Evolutionary conservation across 2,329 filamentous ascomycete species (phyloP), one percentile per base, ranked within the genome.

Genomic region (Fusarium subtropicale): DNA sequence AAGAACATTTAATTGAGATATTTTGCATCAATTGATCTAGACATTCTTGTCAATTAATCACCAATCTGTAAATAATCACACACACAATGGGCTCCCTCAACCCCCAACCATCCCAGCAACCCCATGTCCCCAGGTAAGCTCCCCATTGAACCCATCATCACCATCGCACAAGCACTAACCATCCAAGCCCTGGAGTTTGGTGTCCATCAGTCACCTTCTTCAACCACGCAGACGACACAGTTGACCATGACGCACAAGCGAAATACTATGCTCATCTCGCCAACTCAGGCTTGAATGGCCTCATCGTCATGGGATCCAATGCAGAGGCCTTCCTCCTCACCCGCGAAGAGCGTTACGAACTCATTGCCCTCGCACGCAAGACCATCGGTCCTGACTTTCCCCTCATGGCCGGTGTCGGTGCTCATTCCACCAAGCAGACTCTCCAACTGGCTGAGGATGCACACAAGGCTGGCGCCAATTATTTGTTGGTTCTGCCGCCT

Each of bases 321-420:
- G 83, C 85, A 5, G 86, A 88, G 72, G 81, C 85, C 15, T 86
- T 87, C 74, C 82, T 88, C 41, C 76, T 87, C 42, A 88, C 86
- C 15, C 85, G 86, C n/a, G 84, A 87, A 68, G 88, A 90, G 77
- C 83, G 88, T 59, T 80, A 79, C 48, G 80, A 81, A 41, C 82
- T 91, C n/a, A 82, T 92, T 26, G 76, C 80, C 30, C 80, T 85
- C 13, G 90, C 89, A 78, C 88, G 94, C 60, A 91, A 93, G 75
- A 88, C 88, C 52, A 91, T 97, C 48, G 94, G 94, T 0, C 92
- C 93, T 1, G 90, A 95, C 79, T 97, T 95, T 79, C 94, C 94
- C 31, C 85, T 97, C 69, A 94, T 96, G 84, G 94, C 52, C 81
- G 90, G 90, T 34, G 86, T 88, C 9, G 85, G 88, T 20, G 88